phyloP scores from a whole-genome alignment of 208 protist species.

The Acanthamoeba royreba region DNA sequence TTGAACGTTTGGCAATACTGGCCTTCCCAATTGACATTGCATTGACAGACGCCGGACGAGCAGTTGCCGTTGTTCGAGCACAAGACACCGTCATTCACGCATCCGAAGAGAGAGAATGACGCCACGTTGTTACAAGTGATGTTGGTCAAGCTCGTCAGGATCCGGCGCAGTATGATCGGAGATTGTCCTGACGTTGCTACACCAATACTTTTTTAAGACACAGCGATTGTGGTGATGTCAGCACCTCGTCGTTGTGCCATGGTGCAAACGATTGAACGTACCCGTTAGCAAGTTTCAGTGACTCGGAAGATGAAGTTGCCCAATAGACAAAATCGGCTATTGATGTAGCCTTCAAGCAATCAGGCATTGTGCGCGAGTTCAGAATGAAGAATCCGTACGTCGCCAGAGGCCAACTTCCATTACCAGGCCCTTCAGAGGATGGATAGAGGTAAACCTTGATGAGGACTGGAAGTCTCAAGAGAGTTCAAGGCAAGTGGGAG shows the following conservation, averaged over 20 bases:
- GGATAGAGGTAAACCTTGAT: background rate
- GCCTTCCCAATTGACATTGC: background rate
- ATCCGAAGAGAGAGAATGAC: background rate
- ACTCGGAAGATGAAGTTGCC: background rate
- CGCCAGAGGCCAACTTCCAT: background rate
- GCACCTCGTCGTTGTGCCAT: background rate
- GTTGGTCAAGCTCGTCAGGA: background rate
- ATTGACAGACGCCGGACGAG: background rate
- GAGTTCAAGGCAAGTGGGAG: background rate
- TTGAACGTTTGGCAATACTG: background rate
- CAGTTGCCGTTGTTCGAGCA: slow-evolving; percentile 22
- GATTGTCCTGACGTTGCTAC: background rate
- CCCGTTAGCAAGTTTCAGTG: background rate
- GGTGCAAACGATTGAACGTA: background rate
- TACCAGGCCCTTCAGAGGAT: background rate
- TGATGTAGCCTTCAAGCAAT: background rate
- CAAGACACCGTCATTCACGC: background rate
- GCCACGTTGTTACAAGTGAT: background rate
- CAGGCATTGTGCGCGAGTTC: background rate
- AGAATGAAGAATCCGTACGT: background rate
- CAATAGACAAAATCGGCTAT: slow-evolving; percentile 14
- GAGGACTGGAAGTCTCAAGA: background rate
- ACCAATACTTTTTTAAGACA: background rate
- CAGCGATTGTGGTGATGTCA: background rate
- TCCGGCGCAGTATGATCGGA: background rate